Evolutionary conservation across 192 early-diverging fungal genomes (phyloP).

Genomic region (Fimicolochytrium jonesii): DNA sequence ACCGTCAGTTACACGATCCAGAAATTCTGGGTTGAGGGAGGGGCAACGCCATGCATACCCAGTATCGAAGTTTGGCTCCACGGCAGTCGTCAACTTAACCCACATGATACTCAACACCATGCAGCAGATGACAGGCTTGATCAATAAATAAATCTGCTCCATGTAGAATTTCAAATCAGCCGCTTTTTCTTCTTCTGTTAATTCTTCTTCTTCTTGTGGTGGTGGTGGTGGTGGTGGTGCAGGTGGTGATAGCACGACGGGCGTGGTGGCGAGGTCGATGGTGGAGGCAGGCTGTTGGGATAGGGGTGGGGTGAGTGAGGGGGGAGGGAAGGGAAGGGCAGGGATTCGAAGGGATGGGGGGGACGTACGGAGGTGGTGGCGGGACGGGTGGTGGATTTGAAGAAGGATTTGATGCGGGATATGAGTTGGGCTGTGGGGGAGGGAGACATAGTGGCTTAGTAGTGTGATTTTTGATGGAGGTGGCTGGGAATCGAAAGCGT

Average conservation of each 20-base stretch:
- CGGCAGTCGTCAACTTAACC: constrained; percentile 67
- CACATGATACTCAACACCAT: constrained; percentile 77
- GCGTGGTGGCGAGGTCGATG: neutral
- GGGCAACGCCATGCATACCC: constrained; percentile 21
- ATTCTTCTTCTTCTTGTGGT: neutral
- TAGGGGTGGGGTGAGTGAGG: neutral
- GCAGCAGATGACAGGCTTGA: constrained; percentile 74
- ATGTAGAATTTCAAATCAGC: constrained; percentile 77
- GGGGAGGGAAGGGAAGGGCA: neutral
- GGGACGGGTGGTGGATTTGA: neutral
- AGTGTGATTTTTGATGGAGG: no score
- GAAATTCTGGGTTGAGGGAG: no score
- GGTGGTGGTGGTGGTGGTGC: neutral
- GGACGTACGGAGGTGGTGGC: neutral
- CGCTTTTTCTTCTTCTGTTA: constrained; percentile 48
- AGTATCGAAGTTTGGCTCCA: constrained; percentile 48
- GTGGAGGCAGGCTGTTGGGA: neutral
- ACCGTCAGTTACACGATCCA: neutral
- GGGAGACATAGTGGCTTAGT: no score
- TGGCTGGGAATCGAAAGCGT: no score
- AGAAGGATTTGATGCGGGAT: neutral
- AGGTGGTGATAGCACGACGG: neutral
- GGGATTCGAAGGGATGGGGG: neutral
- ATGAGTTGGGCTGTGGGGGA: no score
- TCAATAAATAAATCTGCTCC: constrained; percentile 72